Evolutionary conservation across 768 basidiomycete species (phyloP).

Genomic region (Amanita fuliginea): DNA sequence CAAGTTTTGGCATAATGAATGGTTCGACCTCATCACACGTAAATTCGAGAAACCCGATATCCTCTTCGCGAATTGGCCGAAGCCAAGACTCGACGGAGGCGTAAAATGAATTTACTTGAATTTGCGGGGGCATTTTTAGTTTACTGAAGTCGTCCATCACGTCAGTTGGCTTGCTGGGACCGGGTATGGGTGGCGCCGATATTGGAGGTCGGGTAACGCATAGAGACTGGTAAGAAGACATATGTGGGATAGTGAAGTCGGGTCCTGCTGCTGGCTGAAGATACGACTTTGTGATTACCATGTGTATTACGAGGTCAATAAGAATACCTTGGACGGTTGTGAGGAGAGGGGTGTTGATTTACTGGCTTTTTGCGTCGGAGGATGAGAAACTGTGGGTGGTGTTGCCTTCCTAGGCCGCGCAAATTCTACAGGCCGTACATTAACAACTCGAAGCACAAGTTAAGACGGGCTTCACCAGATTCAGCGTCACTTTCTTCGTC

Average conservation of each 20-base stretch:
- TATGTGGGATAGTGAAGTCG: slow-evolving; percentile 51
- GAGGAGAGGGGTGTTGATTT: slow-evolving; percentile 37
- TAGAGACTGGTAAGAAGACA: slow-evolving; percentile 23
- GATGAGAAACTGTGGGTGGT: slow-evolving; percentile 33
- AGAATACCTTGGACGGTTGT: slow-evolving; percentile 37
- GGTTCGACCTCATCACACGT: slow-evolving; percentile 87
- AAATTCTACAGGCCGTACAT: slow-evolving; percentile 25
- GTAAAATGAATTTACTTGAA: slow-evolving; percentile 69
- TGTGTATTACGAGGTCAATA: neutral
- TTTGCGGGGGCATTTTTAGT: slow-evolving; percentile 65
- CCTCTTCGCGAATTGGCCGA: slow-evolving; percentile 86
- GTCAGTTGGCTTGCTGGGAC: slow-evolving; percentile 74
- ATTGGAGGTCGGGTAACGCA: slow-evolving; percentile 48
- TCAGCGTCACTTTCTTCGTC: slow-evolving; percentile 63
- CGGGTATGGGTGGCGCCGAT: slow-evolving; percentile 54
- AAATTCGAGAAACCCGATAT: slow-evolving; percentile 87
- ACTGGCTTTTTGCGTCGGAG: slow-evolving; percentile 38
- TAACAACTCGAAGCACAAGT: neutral
- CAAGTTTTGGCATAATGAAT: slow-evolving; percentile 78
- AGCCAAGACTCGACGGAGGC: slow-evolving; percentile 84
- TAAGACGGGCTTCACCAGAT: slow-evolving; percentile 26
- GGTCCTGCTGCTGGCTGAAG: slow-evolving; percentile 27
- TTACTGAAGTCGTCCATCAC: slow-evolving; percentile 88
- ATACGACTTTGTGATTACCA: slow-evolving; percentile 1
- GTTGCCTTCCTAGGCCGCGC: slow-evolving; percentile 48